Evolutionary conservation across 176 grass and related monocot genomes (phyloP).

Genomic region (Stipa capillata): DNA sequence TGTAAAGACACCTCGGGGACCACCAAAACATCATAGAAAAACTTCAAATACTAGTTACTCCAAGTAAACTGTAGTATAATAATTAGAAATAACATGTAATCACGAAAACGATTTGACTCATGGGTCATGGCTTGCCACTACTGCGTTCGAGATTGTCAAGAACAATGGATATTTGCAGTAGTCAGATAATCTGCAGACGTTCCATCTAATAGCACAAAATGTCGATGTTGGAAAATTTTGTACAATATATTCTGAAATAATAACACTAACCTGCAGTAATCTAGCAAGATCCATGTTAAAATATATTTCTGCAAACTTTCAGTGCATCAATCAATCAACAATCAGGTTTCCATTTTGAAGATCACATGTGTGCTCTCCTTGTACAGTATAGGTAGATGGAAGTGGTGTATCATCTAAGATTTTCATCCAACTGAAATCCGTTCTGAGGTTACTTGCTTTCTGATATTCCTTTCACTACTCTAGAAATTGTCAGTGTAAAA

Average conservation of each 20-base stretch:
- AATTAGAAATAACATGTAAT: not conserved
- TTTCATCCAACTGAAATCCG: conserved; percentile 21
- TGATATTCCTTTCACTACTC: not conserved
- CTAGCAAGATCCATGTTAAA: not conserved
- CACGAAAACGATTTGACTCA: not conserved
- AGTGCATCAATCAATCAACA: not conserved
- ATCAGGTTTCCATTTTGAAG: not conserved
- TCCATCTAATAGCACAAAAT: too few species aligned
- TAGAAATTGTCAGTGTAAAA: not conserved
- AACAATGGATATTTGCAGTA: conserved; percentile 1
- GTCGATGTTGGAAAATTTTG: not conserved
- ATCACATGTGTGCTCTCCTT: not conserved
- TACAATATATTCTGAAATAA: too few species aligned
- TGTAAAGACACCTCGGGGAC: not conserved
- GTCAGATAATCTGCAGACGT: not conserved
- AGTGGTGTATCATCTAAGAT: not conserved
- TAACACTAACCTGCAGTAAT: conserved; percentile 6
- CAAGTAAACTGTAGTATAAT: not conserved
- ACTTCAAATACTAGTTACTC: not conserved
- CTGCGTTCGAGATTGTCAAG: not conserved
- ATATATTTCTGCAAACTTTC: not conserved
- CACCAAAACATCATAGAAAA: not conserved
- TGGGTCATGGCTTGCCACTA: not conserved
- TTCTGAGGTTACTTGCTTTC: conserved; percentile 15
- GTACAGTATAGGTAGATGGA: not conserved